Conservation (phyloP, 306 rosid genomes). For the Cyclanthera cordifolia region DNA sequence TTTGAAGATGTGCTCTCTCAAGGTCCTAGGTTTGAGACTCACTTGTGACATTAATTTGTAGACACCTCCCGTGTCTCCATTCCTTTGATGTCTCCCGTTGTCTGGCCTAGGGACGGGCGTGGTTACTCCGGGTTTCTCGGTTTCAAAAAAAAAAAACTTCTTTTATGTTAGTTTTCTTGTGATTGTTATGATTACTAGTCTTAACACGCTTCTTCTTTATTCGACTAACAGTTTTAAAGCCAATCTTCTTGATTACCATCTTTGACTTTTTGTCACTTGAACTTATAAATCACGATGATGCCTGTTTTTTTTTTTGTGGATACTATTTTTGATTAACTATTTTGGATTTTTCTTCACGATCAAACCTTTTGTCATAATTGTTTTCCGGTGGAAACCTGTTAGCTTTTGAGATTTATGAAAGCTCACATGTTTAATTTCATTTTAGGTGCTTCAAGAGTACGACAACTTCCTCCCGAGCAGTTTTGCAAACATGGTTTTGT, state of each 20-base stretch:
- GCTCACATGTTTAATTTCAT: constrained; percentile 15
- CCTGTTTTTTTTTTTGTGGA: neutral
- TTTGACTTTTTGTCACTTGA: neutral
- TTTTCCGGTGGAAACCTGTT: neutral
- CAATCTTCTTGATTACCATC: neutral
- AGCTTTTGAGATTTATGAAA: constrained; percentile 2
- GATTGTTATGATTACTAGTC: too few species aligned
- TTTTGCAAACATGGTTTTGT: constrained; percentile 85
- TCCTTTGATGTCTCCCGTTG: too few species aligned
- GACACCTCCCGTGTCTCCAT: too few species aligned
- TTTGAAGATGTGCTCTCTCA: too few species aligned
- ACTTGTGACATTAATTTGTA: too few species aligned
- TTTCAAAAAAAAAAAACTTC: too few species aligned
- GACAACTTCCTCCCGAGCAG: constrained; percentile 58
- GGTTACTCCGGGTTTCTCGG: too few species aligned
- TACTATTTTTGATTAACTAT: neutral
- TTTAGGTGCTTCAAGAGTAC: constrained; percentile 76
- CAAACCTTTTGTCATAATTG: neutral
- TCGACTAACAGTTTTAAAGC: neutral
- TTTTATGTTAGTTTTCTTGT: too few species aligned
- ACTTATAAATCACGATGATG: neutral
- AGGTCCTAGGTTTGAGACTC: too few species aligned
- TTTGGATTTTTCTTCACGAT: neutral
- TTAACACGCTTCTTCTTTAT: neutral
- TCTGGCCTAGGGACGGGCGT: too few species aligned